Conservation (phyloP, 495 filamentous ascomycete genomes). For the Lophiotrema nucula region DNA sequence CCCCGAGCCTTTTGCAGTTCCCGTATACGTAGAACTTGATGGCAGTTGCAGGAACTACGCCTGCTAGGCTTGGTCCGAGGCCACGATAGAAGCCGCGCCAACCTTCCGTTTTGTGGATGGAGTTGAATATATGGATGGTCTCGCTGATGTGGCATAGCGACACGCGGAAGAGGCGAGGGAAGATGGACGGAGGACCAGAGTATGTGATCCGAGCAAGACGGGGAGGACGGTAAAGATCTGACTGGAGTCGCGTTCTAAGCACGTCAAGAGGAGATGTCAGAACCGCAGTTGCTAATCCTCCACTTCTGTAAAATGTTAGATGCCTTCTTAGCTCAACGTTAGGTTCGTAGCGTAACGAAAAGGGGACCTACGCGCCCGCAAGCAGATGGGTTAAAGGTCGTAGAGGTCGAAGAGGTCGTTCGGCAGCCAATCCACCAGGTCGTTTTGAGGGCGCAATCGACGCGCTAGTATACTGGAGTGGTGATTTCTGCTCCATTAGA, state of each 20-base stretch:
- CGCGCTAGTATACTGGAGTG: too few species aligned
- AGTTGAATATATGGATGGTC: conserved; percentile 5
- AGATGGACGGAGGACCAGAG: not conserved
- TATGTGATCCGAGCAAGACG: too few species aligned
- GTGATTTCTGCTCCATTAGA: too few species aligned
- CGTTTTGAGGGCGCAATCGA: too few species aligned
- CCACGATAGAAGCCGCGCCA: conserved; percentile 13
- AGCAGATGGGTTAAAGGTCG: not conserved
- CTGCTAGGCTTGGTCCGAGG: conserved; percentile 9
- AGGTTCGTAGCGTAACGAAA: not conserved
- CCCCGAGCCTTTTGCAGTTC: conserved; percentile 9
- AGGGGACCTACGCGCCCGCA: not conserved
- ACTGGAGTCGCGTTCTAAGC: not conserved
- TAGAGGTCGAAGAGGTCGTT: too few species aligned
- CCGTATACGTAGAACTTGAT: conserved; percentile 9
- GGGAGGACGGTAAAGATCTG: not conserved
- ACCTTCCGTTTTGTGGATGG: conserved; percentile 7
- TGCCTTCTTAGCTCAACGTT: too few species aligned
- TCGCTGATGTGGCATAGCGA: conserved; percentile 1
- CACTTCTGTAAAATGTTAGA: not conserved
- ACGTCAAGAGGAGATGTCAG: not conserved
- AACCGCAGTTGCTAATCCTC: not conserved
- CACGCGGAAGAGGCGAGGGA: not conserved
- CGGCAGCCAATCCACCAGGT: too few species aligned
- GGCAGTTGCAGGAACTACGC: conserved; percentile 2